Percentiles rank a stretch among this genome's conserved stretches.
Evolutionary conservation across 2,329 filamentous ascomycete species (phyloP).

Genomic region (Chrysoporthe puriensis): DNA sequence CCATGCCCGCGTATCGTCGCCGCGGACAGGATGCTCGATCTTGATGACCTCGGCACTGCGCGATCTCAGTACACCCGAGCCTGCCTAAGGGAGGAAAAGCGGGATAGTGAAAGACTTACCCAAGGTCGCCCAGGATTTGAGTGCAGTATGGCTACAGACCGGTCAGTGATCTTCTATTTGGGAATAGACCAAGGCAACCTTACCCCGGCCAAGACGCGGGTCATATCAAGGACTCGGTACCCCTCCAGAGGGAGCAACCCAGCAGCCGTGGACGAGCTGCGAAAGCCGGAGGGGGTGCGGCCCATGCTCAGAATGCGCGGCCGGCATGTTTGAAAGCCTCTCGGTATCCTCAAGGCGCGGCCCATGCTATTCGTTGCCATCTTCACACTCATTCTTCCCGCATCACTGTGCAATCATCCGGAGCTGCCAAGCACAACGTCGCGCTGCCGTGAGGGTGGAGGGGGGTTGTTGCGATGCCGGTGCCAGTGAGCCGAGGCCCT

Average conservation of each 20-base stretch:
- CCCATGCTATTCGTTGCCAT: conserved; percentile 16
- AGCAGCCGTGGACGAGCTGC: conserved; percentile 26
- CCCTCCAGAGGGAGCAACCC: conserved; percentile 72
- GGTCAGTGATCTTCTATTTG: neutral
- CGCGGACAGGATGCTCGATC: conserved; percentile 87
- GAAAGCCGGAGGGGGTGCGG: neutral
- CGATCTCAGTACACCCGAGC: conserved; percentile 34
- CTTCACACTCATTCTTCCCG: neutral
- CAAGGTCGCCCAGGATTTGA: conserved; percentile 93
- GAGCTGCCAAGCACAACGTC: neutral
- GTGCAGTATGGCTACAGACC: conserved; percentile 84
- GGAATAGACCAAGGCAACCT: conserved; percentile 38
- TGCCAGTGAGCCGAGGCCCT: too few relatives aligned
- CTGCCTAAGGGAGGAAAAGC: conserved; percentile 28
- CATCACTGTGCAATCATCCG: neutral
- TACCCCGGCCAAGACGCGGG: conserved; percentile 90
- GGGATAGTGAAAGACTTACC: conserved; percentile 61
- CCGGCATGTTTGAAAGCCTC: conserved; percentile 3
- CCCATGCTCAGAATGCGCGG: neutral
- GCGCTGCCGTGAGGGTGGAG: conserved; percentile 6
- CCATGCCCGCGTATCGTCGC: conserved; percentile 95
- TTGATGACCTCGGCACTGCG: conserved; percentile 93
- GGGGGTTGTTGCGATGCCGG: neutral
- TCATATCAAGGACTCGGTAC: conserved; percentile 93
- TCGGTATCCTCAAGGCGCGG: conserved; percentile 4